Evolutionary conservation across 257 asterid genomes (phyloP), one percentile per base, ranked within the genome.

Genomic region (Vinca minor): DNA sequence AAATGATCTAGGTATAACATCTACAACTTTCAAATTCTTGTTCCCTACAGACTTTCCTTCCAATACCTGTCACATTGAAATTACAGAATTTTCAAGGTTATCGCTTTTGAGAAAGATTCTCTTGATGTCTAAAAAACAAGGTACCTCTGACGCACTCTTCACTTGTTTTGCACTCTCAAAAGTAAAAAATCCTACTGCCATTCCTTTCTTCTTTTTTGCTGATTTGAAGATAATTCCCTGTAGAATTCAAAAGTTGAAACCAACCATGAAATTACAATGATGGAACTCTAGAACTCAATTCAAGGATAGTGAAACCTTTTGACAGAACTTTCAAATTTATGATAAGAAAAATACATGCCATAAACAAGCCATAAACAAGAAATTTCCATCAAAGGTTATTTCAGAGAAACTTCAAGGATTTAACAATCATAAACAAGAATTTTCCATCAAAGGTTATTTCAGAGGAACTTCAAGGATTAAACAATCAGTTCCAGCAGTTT

Each of bases 161-260:
- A 64, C 91, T 74, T 84, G 88, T 45, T 56, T 89, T 2, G 75
- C 81, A 76, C 61, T 83, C 71, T 85, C 96, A 69, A 93, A 87
- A 66, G 83, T 82, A 67, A 81, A 83, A 75, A 93, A 93, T 67
- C 99, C 99, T 65, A 89, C 96, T 63, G 69, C 71, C 99, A 93
- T 93, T 72, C 96, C 94, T 77, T 77, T 83, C 90, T 89, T 93
- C 83, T 89, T 93, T 88, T 93, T 93, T 39, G 94, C 97, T 23
- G 97, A 81, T 81, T 80, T 82, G 63, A 78, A 89, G 32, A 65
- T 45, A 65, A 93, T 58, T 29, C 83, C 91, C 97, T 93, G 87
- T 42, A 48, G 55, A 77, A 39, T 56, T 18, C 32, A 21, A 15
- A 31, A 8, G 36, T 58, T 58, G 44, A 54, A 64, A 70, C 50